Percentiles rank a stretch among this genome's conserved stretches.
phyloP scores from a whole-genome alignment of 768 basidiomycete species.

The Mycena venus region DNA sequence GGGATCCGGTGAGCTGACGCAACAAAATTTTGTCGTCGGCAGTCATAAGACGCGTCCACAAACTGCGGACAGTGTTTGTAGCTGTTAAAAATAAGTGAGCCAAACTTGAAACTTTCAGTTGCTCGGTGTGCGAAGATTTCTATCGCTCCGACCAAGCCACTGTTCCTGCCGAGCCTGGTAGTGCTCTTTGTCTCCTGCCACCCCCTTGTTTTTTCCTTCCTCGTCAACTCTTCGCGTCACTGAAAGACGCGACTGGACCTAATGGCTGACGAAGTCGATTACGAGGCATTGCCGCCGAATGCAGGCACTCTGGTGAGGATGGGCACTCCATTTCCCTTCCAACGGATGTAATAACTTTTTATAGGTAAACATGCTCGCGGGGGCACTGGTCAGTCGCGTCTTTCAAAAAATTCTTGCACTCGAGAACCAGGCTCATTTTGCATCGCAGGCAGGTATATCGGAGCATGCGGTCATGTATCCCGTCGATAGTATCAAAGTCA shows the following conservation, averaged over 20 bases:
- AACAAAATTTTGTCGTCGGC: too few relatives aligned
- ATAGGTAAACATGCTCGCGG: conserved; percentile 97
- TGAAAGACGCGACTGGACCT: conserved; percentile 11
- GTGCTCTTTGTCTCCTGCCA: not conserved
- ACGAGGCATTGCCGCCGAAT: conserved; percentile 34
- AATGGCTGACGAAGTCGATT: conserved; percentile 35
- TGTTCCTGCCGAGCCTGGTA: not conserved
- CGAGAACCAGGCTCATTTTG: conserved; percentile 9
- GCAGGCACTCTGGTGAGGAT: conserved; percentile 28
- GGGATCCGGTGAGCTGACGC: too few relatives aligned
- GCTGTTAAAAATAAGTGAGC: too few relatives aligned
- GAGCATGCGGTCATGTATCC: conserved; percentile 99
- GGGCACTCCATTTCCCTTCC: not conserved
- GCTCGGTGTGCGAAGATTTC: too few relatives aligned
- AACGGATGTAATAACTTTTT: conserved; percentile 16
- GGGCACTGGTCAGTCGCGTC: conserved; percentile 82
- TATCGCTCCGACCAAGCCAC: not conserved
- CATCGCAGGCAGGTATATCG: conserved; percentile 91
- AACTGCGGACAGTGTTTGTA: too few relatives aligned
- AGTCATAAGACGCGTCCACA: too few relatives aligned
- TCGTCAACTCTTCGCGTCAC: not conserved
- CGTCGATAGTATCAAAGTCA: conserved; percentile 96
- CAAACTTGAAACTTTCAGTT: not conserved
- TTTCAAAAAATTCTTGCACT: conserved; percentile 23
- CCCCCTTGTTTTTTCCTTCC: not conserved